phyloP scores from a whole-genome alignment of 2,329 filamentous ascomycete genomes.

The Pseudocercospora eumusae region DNA sequence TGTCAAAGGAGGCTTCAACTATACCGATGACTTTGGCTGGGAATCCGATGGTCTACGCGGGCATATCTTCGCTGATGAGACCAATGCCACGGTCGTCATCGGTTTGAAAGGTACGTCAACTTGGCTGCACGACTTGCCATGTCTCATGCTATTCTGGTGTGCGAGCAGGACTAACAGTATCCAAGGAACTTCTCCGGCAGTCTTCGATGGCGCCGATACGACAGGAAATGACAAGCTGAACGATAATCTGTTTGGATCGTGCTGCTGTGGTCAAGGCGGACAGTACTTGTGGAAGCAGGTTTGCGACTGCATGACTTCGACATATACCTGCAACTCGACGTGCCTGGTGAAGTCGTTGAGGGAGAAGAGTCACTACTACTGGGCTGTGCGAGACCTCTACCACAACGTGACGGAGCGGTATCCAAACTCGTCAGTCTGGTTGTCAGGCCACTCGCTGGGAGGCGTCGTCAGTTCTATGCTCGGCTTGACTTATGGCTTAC shows the following conservation, averaged over 20 bases:
- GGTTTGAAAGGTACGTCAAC: conserved; percentile 71
- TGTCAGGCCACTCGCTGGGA: conserved; percentile 89
- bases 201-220: conserved; percentile 95
- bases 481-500: conserved; percentile 85
- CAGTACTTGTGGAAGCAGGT: conserved; percentile 88
- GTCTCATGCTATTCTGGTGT: conserved; percentile 6
- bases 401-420: conserved; percentile 89
- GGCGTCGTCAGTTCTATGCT: conserved; percentile 86
- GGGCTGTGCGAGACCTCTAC: conserved; percentile 83
- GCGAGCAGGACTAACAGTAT: conserved; percentile 9
- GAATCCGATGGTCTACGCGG: conserved; percentile 83
- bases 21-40: conserved; percentile 90
- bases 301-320: conserved; percentile 85
- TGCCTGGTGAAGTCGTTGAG: conserved; percentile 71
- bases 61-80: conserved; percentile 86
- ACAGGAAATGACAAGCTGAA: conserved; percentile 98
- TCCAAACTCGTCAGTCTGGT: conserved; percentile 80
- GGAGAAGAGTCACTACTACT: conserved; percentile 88
- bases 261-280: conserved; percentile 92
- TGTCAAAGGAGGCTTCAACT: conserved; percentile 76
- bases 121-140: conserved; percentile 6
- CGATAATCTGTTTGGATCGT: conserved; percentile 97
- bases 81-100: conserved; percentile 84
- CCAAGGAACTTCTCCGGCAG: conserved; percentile 58
- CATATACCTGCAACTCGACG: conserved; percentile 89